Conservation (phyloP, 1,139 yeast genomes). For the Eremothecium coryli region DNA sequence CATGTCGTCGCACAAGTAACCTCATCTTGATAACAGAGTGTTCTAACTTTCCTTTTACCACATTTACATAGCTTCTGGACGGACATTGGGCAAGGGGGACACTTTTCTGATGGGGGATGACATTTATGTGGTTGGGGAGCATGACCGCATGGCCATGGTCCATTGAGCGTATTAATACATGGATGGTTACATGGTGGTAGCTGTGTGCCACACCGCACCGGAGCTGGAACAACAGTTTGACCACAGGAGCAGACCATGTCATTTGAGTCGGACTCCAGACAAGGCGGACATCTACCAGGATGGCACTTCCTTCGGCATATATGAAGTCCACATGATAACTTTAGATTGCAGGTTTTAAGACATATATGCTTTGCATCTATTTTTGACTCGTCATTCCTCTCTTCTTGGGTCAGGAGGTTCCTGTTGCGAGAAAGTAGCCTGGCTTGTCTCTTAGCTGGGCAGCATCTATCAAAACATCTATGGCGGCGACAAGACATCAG, state of each 20-base stretch:
- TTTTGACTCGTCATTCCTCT: constrained; percentile 43
- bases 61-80: constrained; percentile 64
- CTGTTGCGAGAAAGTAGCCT: constrained; percentile 45
- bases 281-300: constrained; percentile 74
- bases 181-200: constrained; percentile 60
- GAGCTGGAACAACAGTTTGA: constrained; percentile 67
- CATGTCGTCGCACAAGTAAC: constrained; percentile 72
- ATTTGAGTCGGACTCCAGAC: constrained; percentile 73
- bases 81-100: constrained; percentile 72
- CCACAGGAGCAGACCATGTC: constrained; percentile 85
- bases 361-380: constrained; percentile 78
- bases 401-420: constrained; percentile 27
- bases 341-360: constrained; percentile 55
- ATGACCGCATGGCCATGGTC: constrained; percentile 62
- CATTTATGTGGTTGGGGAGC: constrained; percentile 63
- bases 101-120: constrained; percentile 51
- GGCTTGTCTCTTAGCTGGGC: constrained; percentile 58
- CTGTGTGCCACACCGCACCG: constrained; percentile 79
- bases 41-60: constrained; percentile 49
- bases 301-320: constrained; percentile 71
- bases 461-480: constrained; percentile 60
- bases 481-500: constrained; percentile 75
- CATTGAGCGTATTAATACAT: constrained; percentile 42
- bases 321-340: constrained; percentile 66
- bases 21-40: constrained; percentile 54